Evolutionary conservation across 805 yeast genomes (phyloP).

Genomic region (Blastobotrys chiropterorum): DNA sequence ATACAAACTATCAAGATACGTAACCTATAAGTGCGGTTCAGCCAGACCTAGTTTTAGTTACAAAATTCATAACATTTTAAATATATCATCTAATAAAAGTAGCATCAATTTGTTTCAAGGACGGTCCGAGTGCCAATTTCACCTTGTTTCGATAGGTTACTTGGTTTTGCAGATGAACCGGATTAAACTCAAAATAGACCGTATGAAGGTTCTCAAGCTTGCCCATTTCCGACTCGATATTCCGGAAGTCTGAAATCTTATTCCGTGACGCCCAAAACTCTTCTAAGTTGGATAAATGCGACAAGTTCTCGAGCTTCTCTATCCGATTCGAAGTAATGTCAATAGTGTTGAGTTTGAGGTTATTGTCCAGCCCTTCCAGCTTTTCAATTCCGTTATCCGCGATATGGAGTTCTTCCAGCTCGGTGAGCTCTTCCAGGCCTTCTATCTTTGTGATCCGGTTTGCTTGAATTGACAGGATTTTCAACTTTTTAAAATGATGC

Average conservation of each 20-base stretch:
- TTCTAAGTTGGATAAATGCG: slow-evolving; percentile 63
- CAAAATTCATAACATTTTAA: background rate
- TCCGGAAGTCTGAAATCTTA: slow-evolving; percentile 58
- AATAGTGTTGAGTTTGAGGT: slow-evolving; percentile 58
- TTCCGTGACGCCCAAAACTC: slow-evolving; percentile 94
- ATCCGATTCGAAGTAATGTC: slow-evolving; percentile 79
- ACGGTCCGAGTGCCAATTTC: slow-evolving; percentile 61
- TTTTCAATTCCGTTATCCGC: slow-evolving; percentile 75
- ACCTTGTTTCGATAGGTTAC: slow-evolving; percentile 83
- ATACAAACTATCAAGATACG: too few relatives aligned
- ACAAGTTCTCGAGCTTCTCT: slow-evolving; percentile 52
- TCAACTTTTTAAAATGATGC: slow-evolving; percentile 50
- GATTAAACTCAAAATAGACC: slow-evolving; percentile 91
- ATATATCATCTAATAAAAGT: slow-evolving; percentile 41
- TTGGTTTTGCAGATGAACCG: slow-evolving; percentile 65
- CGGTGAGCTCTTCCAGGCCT: slow-evolving; percentile 65
- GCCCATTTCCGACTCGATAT: slow-evolving; percentile 60
- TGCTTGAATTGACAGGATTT: slow-evolving; percentile 80
- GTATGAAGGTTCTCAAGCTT: slow-evolving; percentile 64
- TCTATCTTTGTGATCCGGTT: slow-evolving; percentile 73
- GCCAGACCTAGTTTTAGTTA: too few relatives aligned
- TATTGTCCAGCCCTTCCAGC: slow-evolving; percentile 72
- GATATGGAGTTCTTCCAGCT: slow-evolving; percentile 79
- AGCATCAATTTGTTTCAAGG: slow-evolving; percentile 83
- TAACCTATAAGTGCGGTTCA: too few relatives aligned